A percentile compares a stretch with the other conserved stretches of the same genome.
phyloP scores from a whole-genome alignment of 2,329 filamentous ascomycete genomes.

The Aureobasidium sp. region DNA sequence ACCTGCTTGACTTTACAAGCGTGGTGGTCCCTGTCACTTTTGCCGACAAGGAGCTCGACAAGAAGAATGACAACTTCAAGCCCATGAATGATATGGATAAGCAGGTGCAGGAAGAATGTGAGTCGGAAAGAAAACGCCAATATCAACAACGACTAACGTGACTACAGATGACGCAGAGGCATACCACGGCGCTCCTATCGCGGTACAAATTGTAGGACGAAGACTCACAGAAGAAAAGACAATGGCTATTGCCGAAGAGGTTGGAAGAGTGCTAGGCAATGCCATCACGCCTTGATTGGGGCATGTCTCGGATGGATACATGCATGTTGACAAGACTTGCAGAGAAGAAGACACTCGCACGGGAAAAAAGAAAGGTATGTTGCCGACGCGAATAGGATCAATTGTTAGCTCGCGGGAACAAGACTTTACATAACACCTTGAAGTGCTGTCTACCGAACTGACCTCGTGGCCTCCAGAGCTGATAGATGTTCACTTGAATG shows the following conservation, averaged over 20 bases:
- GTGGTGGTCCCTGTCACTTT: conserved; percentile 29
- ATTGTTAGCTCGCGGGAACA: no score
- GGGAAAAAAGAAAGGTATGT: no score
- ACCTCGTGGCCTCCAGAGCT: no score
- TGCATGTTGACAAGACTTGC: no score
- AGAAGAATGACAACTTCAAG: conserved; percentile 21
- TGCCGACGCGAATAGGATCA: no score
- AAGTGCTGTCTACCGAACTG: no score
- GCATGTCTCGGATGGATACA: no score
- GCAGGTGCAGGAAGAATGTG: conserved; percentile 15
- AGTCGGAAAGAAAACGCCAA: neutral
- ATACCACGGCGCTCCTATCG: conserved; percentile 32
- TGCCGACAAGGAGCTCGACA: conserved; percentile 26
- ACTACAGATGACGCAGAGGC: conserved; percentile 31
- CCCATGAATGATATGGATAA: conserved; percentile 24
- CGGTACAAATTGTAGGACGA: conserved; percentile 31
- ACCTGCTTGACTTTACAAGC: conserved; percentile 17
- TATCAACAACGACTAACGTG: neutral
- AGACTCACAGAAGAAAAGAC: conserved; percentile 33
- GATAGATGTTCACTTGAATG: no score
- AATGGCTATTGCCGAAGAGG: conserved; percentile 28
- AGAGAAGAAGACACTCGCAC: no score
- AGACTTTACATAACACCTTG: no score
- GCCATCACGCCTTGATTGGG: neutral
- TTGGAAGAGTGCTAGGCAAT: conserved; percentile 17